These are phyloP conservation scores for Tricholoma flavovirens DNA, from an alignment of 768 basidiomycete genomes.

Conservation along the genomic window DNA sequence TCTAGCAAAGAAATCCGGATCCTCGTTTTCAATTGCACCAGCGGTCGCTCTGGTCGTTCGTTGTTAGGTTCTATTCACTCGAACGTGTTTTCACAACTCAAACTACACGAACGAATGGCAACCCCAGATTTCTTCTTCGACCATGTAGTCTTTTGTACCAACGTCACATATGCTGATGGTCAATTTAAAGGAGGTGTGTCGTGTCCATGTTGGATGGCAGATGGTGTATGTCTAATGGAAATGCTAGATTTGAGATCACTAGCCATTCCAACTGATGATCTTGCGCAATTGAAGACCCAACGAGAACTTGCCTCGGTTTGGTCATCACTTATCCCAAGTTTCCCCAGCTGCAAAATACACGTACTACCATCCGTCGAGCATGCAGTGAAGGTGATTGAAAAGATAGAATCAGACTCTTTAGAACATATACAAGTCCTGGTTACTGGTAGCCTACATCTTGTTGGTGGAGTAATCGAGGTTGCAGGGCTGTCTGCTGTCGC, in stretches of 20 bases:
- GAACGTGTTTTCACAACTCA: conserved; percentile 44
- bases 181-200: conserved; percentile 80
- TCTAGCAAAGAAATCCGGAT: conserved; percentile 38
- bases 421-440: conserved; percentile 61
- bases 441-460: conserved; percentile 87
- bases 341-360: conserved; percentile 58
- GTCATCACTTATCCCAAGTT: conserved; percentile 55
- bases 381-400: conserved; percentile 63
- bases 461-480: conserved; percentile 92
- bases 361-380: conserved; percentile 87
- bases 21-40: conserved; percentile 93
- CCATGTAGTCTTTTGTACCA: conserved; percentile 90
- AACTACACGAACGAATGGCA: conserved; percentile 32
- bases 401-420: conserved; percentile 26
- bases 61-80: conserved; percentile 62
- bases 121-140: conserved; percentile 56
- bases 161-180: conserved; percentile 90
- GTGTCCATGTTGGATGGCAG: neutral
- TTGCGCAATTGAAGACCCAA: conserved; percentile 67
- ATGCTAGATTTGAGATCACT: conserved; percentile 69
- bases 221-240: neutral
- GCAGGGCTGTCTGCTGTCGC: conserved; percentile 72
- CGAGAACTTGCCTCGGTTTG: conserved; percentile 72
- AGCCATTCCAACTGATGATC: conserved; percentile 56
- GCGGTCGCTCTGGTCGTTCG: conserved; percentile 71